Conservation (phyloP, 2,329 filamentous ascomycete species). For the Incumbomyces delicatus region DNA sequence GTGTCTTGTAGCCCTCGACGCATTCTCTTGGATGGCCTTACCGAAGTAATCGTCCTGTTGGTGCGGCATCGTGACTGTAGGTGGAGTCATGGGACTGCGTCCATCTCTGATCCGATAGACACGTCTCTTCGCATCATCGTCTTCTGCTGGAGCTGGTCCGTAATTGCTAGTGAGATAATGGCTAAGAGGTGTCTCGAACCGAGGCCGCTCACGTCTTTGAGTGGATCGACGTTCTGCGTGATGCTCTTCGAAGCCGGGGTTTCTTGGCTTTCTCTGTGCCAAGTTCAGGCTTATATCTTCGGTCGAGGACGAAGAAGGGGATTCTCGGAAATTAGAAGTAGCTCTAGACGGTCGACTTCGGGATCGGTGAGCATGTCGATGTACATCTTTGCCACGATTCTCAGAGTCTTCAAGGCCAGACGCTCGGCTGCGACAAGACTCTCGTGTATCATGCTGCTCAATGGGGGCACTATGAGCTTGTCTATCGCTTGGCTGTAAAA, state of each 20-base stretch:
- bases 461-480: slow-evolving; percentile 6
- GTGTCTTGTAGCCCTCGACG: slow-evolving; percentile 10
- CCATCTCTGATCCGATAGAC: slow-evolving; percentile 6
- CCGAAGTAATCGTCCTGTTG: slow-evolving; percentile 17
- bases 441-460: slow-evolving; percentile 7
- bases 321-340: slow-evolving; percentile 9
- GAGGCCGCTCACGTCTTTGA: slow-evolving; percentile 3
- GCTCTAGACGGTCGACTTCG: background rate
- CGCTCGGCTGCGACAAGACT: background rate
- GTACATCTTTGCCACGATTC: background rate
- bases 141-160: background rate
- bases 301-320: slow-evolving; percentile 18
- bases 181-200: background rate
- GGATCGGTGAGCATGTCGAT: slow-evolving; percentile 4
- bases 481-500: no score
- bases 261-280: slow-evolving; percentile 9
- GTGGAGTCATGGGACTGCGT: slow-evolving; percentile 6
- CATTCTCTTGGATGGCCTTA: slow-evolving; percentile 15
- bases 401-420: background rate
- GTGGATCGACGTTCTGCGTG: slow-evolving; percentile 4
- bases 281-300: slow-evolving; percentile 13
- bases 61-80: slow-evolving; percentile 12
- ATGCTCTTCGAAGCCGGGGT: slow-evolving; percentile 2
- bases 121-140: slow-evolving; percentile 4
- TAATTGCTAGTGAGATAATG: background rate